Percentiles rank a stretch among this genome's conserved stretches.
Conservation (phyloP, 2,329 filamentous ascomycete genomes). For the Aspergillus sojae region DNA sequence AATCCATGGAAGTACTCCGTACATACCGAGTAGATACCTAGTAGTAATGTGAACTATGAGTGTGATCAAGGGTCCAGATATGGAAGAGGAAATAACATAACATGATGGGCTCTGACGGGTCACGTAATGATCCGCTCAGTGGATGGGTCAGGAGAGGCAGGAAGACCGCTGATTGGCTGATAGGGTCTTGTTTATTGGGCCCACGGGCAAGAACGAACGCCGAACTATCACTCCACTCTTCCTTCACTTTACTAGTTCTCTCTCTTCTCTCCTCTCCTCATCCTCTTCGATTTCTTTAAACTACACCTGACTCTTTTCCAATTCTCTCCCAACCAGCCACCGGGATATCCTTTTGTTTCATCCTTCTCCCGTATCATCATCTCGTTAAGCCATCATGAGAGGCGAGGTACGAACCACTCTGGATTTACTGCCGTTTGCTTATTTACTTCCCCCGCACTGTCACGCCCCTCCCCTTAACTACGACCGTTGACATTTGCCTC, state of each 20-base stretch:
- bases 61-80: background rate
- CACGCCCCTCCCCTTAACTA: constrained; percentile 4
- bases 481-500: background rate
- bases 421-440: background rate
- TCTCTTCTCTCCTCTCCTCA: constrained; percentile 3
- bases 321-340: background rate
- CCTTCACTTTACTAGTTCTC: background rate
- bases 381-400: constrained; percentile 33
- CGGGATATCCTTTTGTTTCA: background rate
- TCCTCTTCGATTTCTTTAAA: constrained; percentile 2
- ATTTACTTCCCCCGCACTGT: constrained; percentile 15
- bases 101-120: background rate
- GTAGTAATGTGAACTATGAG: too few relatives aligned
- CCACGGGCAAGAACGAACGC: constrained; percentile 15
- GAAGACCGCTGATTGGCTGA: constrained; percentile 13
- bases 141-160: constrained; percentile 1
- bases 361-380: background rate
- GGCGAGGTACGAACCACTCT: constrained; percentile 35
- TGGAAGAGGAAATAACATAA: background rate
- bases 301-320: background rate
- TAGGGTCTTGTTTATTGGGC: constrained; percentile 11
- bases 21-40: too few relatives aligned
- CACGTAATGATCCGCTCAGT: background rate
- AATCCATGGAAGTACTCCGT: too few relatives aligned
- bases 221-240: constrained; percentile 3